Conservation (phyloP, 331 rosid species). For the Pyracantha coccinea region DNA sequence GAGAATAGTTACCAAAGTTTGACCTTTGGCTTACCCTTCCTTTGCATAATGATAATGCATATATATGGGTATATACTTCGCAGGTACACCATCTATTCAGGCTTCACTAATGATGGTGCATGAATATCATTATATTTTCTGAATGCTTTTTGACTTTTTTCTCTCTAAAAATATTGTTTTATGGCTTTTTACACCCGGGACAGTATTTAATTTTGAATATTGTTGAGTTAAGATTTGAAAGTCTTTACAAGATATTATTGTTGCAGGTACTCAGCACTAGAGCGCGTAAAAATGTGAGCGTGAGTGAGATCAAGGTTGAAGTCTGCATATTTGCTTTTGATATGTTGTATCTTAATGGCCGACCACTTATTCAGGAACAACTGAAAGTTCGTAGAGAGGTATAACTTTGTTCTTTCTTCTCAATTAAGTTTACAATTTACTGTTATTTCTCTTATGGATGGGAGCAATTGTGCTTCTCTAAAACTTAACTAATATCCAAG, state of each 20-base stretch:
- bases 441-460: not conserved
- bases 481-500: not conserved
- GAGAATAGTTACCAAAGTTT: not conserved
- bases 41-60: not conserved
- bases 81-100: not conserved
- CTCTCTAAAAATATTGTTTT: not conserved
- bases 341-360: conserved; percentile 69
- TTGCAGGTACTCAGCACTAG: conserved; percentile 78
- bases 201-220: not conserved
- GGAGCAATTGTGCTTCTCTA: not conserved
- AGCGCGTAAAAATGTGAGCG: conserved; percentile 70
- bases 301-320: conserved; percentile 61
- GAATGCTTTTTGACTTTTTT: not conserved
- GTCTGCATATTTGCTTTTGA: conserved; percentile 91
- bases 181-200: not conserved
- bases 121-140: not conserved
- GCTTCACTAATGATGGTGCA: not conserved
- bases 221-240: not conserved
- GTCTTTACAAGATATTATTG: conserved; percentile 13
- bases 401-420: conserved; percentile 11
- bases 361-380: conserved; percentile 62
- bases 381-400: conserved; percentile 87
- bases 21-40: not conserved
- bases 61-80: not conserved
- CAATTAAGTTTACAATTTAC: not conserved